Conservation (phyloP, 257 asterid genomes). For the Schizonepeta tenuifolia region DNA sequence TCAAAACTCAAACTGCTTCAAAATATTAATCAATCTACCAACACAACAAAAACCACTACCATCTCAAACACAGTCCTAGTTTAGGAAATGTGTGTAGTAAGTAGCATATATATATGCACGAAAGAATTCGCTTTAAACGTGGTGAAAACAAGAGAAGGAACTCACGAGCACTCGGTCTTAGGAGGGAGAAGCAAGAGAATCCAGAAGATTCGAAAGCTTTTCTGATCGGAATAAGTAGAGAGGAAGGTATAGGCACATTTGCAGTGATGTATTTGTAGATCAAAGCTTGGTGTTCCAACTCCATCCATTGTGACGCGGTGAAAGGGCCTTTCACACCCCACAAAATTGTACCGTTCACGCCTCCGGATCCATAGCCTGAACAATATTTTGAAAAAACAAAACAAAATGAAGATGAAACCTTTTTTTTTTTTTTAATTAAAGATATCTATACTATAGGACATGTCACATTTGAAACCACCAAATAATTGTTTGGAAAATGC, state of each 20-base stretch:
- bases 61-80: not conserved
- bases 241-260: conserved; percentile 73
- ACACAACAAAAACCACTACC: not conserved
- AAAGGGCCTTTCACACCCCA: conserved; percentile 63
- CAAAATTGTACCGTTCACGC: conserved; percentile 44
- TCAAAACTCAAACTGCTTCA: not conserved
- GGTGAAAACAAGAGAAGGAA: not conserved
- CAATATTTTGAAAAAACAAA: not conserved
- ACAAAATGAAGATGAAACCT: not conserved
- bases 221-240: conserved; percentile 66
- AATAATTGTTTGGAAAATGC: not conserved
- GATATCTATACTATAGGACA: not conserved
- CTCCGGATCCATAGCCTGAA: conserved; percentile 47
- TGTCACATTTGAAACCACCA: not conserved
- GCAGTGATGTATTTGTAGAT: conserved; percentile 78
- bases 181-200: conserved; percentile 47
- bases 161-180: conserved; percentile 65
- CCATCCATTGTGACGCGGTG: conserved; percentile 80
- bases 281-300: conserved; percentile 81
- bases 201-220: conserved; percentile 73
- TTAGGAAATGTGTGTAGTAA: not conserved
- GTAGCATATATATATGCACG: not conserved
- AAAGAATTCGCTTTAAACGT: not conserved
- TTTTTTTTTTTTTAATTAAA: too few relatives aligned
- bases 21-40: too few relatives aligned